Evolutionary conservation across 495 filamentous ascomycete genomes (phyloP).

Genomic region (Aspergillus bridgeri): DNA sequence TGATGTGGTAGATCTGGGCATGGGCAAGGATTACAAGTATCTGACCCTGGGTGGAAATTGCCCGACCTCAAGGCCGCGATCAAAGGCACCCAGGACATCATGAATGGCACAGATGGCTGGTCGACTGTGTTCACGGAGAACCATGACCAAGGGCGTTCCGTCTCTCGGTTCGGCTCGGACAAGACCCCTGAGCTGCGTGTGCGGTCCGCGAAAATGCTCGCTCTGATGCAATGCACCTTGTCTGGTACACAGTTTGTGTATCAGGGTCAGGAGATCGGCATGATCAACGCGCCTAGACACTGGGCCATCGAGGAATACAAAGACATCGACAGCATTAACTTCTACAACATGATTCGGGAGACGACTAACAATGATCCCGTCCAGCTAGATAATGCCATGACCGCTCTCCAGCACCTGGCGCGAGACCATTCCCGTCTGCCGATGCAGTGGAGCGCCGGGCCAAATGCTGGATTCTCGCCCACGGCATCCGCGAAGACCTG

Average conservation of each 20-base stretch:
- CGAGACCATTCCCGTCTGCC: slow-evolving; percentile 46
- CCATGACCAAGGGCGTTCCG: slow-evolving; percentile 57
- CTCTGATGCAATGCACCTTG: slow-evolving; percentile 49
- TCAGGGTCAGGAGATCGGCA: slow-evolving; percentile 69
- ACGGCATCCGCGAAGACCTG: slow-evolving; percentile 33
- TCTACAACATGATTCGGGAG: slow-evolving; percentile 36
- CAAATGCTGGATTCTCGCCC: slow-evolving; percentile 40
- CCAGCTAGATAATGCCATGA: slow-evolving; percentile 13
- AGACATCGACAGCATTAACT: slow-evolving; percentile 59
- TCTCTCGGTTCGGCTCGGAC: slow-evolving; percentile 51
- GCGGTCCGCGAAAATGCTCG: slow-evolving; percentile 53
- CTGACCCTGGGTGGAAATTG: slow-evolving; percentile 40
- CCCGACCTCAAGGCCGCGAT: slow-evolving; percentile 38
- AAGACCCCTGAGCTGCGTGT: slow-evolving; percentile 33
- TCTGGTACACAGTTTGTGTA: slow-evolving; percentile 66
- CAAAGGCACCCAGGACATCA: slow-evolving; percentile 39
- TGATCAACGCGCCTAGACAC: slow-evolving; percentile 58
- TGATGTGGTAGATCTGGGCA: slow-evolving; percentile 48
- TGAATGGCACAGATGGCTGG: slow-evolving; percentile 50
- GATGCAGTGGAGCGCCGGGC: slow-evolving; percentile 58
- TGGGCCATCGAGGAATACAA: slow-evolving; percentile 61
- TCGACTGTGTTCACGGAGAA: slow-evolving; percentile 55
- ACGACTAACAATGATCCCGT: slow-evolving; percentile 13
- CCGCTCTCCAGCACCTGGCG: slow-evolving; percentile 29
- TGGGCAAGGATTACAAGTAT: slow-evolving; percentile 34